Base-by-base conservation (phyloP, 2,329 filamentous ascomycete genomes). In the Fusarium solani-melongenae region DNA sequence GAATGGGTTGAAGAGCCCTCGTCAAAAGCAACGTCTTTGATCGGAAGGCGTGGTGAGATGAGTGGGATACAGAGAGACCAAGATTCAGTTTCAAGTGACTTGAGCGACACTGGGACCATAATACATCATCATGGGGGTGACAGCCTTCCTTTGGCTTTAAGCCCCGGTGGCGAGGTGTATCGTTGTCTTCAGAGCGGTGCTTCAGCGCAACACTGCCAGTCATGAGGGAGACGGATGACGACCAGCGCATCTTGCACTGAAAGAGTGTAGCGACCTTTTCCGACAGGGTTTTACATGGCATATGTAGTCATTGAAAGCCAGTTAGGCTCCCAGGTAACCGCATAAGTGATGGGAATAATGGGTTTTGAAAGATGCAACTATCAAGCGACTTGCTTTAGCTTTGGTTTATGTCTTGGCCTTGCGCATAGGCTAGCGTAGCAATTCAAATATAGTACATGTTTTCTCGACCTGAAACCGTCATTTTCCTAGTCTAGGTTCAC, bases 1-100 rank as follows among this genome's bases (percentile, higher is more conserved):
- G 74, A 82, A 58, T 83, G 78, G 79, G 79, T 79, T 62, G 27
- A 27, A 24, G 66, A 65, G 20, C 77, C 79, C 36, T n/a, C 38
- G 14, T 9, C 20, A n/a, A 17, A 9, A 24, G 29, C 27, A 38
- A 15, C 6, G 17, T 5, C 11, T 5, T 22, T 15, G 14, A n/a
- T 20, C 15, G 29, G 33, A 22, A 22, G 22, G 8, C 9, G 12
- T 17, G 29, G 9, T 17, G 9, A 15, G 9, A 33, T 33, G 27
- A 12, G 27, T n/a, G 6, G 11, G n/a, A 36, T 27, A 31, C 5
- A 5, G 22, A n/a, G 31, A 14, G 15, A 9, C 46, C 34, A 22
- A 14, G 17, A 53, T 38, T 39, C 55, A 20, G 22, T 39, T 17
- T 36, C 22, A 27, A 33, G 41, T 22, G n/a, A 17, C 29, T 27